These are phyloP conservation scores for Moesziomyces antarcticus DNA, from an alignment of 1,284 basidiomycete genomes.

Conservation along the genomic window DNA sequence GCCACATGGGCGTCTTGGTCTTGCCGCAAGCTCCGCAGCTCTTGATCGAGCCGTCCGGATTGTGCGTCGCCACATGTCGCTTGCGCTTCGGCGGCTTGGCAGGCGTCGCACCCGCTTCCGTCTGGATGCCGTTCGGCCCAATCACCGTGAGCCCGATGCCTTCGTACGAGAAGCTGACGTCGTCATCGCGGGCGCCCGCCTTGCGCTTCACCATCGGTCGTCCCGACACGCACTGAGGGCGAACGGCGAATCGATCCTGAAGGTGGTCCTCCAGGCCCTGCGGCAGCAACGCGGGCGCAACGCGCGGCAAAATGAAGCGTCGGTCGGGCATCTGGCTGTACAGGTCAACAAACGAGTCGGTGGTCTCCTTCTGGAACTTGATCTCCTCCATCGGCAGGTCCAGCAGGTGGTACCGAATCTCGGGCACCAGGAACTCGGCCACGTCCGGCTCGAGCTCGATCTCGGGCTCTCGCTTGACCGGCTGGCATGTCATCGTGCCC, in stretches of 20 bases:
- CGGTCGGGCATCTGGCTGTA: conserved; percentile 45
- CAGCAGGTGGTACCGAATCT: conserved; percentile 48
- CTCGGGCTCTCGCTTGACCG: conserved; percentile 47
- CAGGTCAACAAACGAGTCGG: conserved; percentile 43
- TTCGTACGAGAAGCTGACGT: conserved; percentile 39
- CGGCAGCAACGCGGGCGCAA: conserved; percentile 35
- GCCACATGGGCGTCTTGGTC: conserved; percentile 66
- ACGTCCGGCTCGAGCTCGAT: conserved; percentile 53
- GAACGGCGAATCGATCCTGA: conserved; percentile 58
- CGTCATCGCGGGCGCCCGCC: conserved; percentile 46
- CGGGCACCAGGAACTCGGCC: conserved; percentile 51
- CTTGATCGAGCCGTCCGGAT: conserved; percentile 64
- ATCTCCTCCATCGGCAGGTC: conserved; percentile 51
- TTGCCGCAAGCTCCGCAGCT: conserved; percentile 64
- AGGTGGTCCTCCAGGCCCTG: conserved; percentile 60
- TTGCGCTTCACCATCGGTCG: conserved; percentile 62
- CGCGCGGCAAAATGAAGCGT: conserved; percentile 27
- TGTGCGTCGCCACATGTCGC: conserved; percentile 65
- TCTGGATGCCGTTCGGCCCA: conserved; percentile 41
- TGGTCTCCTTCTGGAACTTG: conserved; percentile 52
- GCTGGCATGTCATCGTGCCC: conserved; percentile 53
- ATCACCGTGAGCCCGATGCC: conserved; percentile 35
- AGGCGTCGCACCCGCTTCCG: conserved; percentile 26
- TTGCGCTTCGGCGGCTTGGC: conserved; percentile 59
- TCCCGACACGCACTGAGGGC: conserved; percentile 44